Conservation (phyloP, 257 asterid genomes). For the Apocynum venetum region DNA sequence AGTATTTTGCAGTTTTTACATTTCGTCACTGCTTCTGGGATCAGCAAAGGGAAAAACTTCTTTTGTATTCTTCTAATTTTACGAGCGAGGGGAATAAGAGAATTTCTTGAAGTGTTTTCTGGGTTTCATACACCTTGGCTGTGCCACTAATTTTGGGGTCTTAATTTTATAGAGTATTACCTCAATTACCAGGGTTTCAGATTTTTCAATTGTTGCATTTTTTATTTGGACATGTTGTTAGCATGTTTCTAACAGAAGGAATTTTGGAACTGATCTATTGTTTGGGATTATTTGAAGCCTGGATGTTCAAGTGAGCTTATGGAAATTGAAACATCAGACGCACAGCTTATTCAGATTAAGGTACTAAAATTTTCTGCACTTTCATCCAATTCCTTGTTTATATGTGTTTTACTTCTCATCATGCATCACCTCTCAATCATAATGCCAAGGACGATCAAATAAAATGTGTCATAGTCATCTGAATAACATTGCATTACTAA, state of each 20-base stretch:
- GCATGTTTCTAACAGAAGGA: neutral
- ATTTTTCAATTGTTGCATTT: neutral
- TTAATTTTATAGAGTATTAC: neutral
- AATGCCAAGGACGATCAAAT: too few relatives aligned
- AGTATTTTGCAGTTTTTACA: neutral
- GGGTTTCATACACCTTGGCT: neutral
- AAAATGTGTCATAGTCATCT: too few relatives aligned
- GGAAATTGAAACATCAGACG: conserved; percentile 51
- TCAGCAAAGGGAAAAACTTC: neutral
- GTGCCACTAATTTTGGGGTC: neutral
- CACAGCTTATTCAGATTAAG: conserved; percentile 85
- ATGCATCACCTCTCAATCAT: too few relatives aligned
- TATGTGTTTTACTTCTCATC: too few relatives aligned
- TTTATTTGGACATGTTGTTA: neutral
- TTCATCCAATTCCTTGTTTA: neutral
- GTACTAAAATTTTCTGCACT: conserved; percentile 32
- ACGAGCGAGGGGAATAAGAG: neutral
- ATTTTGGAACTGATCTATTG: neutral
- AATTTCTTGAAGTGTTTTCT: neutral
- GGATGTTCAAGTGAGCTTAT: conserved; percentile 92
- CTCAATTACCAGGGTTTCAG: neutral
- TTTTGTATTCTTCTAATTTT: neutral
- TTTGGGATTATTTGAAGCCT: conserved; percentile 50
- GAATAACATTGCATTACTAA: too few relatives aligned
- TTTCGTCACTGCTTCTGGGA: neutral